A percentile compares a stretch with the other conserved stretches of the same genome.
Conservation (phyloP, 768 basidiomycete genomes). For the Leccinum imitatum region DNA sequence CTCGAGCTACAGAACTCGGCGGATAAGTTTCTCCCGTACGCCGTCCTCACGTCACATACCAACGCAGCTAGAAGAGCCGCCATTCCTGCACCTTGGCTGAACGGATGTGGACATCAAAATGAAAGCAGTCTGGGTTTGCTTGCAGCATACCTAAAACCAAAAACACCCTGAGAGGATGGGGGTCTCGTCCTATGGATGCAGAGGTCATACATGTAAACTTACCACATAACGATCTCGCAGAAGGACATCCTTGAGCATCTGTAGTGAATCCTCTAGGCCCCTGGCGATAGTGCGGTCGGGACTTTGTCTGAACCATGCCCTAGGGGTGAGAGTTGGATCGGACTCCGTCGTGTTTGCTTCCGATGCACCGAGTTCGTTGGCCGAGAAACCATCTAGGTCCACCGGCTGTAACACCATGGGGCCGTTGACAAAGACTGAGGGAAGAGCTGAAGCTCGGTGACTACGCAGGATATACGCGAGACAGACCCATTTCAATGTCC, state of each 20-base stretch:
- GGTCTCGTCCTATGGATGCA: background rate
- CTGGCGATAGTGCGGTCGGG: constrained; percentile 47
- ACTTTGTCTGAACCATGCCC: constrained; percentile 73
- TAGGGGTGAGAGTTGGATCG: constrained; percentile 55
- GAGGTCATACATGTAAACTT: constrained; percentile 16
- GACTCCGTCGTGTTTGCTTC: constrained; percentile 33
- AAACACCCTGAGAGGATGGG: constrained; percentile 54
- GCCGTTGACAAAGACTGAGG: constrained; percentile 69
- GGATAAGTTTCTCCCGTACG: constrained; percentile 1
- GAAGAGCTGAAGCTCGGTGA: background rate
- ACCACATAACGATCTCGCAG: constrained; percentile 65
- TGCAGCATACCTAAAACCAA: constrained; percentile 68
- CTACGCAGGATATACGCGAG: background rate
- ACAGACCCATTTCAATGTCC: constrained; percentile 62
- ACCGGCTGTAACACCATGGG: constrained; percentile 66
- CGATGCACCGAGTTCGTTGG: constrained; percentile 38
- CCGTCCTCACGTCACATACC: constrained; percentile 40
- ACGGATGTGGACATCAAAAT: constrained; percentile 6
- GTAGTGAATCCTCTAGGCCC: constrained; percentile 61
- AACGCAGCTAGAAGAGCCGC: constrained; percentile 69
- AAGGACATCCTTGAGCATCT: constrained; percentile 54
- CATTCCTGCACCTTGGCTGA: constrained; percentile 76
- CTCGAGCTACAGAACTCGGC: constrained; percentile 45
- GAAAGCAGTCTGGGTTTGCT: background rate
- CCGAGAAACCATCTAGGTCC: constrained; percentile 45